These are phyloP conservation scores for Beauveria caledonica DNA, from an alignment of 2,329 filamentous ascomycete genomes.

Conservation along the genomic window DNA sequence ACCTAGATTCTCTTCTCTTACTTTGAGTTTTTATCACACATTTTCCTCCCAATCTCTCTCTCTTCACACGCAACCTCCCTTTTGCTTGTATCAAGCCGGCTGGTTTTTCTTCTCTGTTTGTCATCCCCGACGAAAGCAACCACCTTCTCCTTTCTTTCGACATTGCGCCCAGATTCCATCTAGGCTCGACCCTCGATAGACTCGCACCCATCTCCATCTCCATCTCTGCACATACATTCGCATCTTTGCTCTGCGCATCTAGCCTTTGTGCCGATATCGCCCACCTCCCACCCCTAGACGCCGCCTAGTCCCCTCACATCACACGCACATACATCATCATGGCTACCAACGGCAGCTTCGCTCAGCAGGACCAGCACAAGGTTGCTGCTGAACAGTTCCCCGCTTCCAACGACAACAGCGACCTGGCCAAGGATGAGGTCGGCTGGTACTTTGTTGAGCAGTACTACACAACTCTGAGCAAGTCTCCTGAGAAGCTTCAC, in stretches of 20 bases:
- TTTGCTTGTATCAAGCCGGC: constrained; percentile 2
- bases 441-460: constrained; percentile 99
- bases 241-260: neutral
- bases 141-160: neutral
- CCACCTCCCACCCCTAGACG: neutral
- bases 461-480: constrained; percentile 97
- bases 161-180: neutral
- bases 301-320: constrained; percentile 11
- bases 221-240: neutral
- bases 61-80: constrained; percentile 6
- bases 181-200: neutral
- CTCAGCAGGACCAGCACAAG: constrained; percentile 36
- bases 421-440: constrained; percentile 79
- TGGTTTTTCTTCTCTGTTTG: constrained; percentile 12
- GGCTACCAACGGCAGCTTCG: constrained; percentile 50
- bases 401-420: constrained; percentile 31
- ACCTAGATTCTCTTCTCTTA: constrained; percentile 12
- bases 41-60: constrained; percentile 10
- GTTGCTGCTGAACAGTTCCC: constrained; percentile 29
- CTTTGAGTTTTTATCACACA: constrained; percentile 9
- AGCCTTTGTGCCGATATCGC: constrained; percentile 8
- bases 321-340: constrained; percentile 27
- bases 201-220: neutral
- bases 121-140: constrained; percentile 8
- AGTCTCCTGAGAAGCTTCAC: constrained; percentile 86